Conservation (phyloP, 1,284 basidiomycete species). For the Puccinia triticina region DNA sequence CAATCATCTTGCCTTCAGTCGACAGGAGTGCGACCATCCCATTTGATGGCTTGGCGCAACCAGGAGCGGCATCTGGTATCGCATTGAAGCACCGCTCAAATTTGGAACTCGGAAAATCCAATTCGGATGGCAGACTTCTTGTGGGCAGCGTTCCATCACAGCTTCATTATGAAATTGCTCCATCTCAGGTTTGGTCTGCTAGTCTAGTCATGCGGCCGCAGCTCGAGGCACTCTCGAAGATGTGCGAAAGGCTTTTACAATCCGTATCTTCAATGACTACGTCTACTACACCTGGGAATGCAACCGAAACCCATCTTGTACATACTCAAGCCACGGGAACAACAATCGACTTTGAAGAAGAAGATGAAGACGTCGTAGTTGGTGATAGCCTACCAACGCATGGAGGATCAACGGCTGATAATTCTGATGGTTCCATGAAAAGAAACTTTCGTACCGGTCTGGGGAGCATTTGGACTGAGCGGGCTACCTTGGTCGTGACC, state of each 20-base stretch:
- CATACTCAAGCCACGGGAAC: slow-evolving; percentile 36
- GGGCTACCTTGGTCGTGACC: slow-evolving; percentile 9
- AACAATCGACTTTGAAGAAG: slow-evolving; percentile 41
- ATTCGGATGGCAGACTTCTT: background rate
- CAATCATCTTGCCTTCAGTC: slow-evolving; percentile 20
- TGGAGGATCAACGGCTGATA: background rate
- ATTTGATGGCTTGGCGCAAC: slow-evolving; percentile 4
- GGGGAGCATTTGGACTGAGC: slow-evolving; percentile 29
- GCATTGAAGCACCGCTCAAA: slow-evolving; percentile 15
- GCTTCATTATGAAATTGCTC: background rate
- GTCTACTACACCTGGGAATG: slow-evolving; percentile 6
- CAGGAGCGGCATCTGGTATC: slow-evolving; percentile 40
- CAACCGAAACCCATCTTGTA: slow-evolving; percentile 7
- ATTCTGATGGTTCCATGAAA: slow-evolving; percentile 17
- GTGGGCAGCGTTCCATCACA: background rate
- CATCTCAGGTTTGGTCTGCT: slow-evolving; percentile 24
- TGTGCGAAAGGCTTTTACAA: slow-evolving; percentile 40
- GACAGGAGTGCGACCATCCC: background rate
- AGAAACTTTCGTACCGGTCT: slow-evolving; percentile 31
- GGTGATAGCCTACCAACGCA: background rate
- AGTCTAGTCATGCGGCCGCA: background rate
- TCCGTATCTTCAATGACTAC: background rate
- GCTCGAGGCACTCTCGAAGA: slow-evolving; percentile 33
- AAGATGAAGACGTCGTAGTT: slow-evolving; percentile 31
- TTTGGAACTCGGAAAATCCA: background rate